Percentiles rank a stretch among this genome's conserved stretches.
Evolutionary conservation across 345 rosid species (phyloP).

Genomic region (Durio zibethinus): DNA sequence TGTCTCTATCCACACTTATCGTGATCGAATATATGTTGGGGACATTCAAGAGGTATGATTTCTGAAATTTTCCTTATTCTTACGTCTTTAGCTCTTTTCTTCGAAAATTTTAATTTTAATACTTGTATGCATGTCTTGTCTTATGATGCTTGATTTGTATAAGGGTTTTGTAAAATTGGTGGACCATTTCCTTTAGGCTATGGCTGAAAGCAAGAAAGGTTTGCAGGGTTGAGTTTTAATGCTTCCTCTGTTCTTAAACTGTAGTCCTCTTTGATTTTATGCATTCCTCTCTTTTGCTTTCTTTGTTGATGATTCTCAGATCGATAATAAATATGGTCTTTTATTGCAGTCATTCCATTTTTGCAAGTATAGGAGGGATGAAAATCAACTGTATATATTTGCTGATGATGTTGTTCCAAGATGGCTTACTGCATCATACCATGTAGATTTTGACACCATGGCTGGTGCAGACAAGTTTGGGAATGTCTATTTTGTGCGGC

Average conservation of each 20-base stretch:
- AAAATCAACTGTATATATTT: constrained; percentile 90
- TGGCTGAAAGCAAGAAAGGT: neutral
- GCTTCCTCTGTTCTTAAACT: neutral
- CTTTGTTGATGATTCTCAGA: neutral
- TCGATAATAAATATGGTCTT: neutral
- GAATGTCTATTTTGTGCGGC: constrained; percentile 74
- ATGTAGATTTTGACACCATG: constrained; percentile 91
- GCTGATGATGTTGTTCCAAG: constrained; percentile 95
- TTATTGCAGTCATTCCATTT: constrained; percentile 88
- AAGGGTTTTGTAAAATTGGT: neutral
- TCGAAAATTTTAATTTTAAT: neutral
- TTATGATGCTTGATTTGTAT: neutral
- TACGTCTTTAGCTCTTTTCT: neutral
- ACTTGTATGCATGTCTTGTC: neutral
- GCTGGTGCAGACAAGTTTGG: constrained; percentile 99
- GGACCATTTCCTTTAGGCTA: neutral
- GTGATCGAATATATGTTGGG: constrained; percentile 91
- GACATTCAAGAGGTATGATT: constrained; percentile 88
- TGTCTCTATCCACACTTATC: constrained; percentile 71
- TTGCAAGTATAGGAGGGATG: constrained; percentile 98
- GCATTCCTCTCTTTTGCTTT: neutral
- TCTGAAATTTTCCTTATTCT: neutral
- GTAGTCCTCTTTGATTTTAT: neutral
- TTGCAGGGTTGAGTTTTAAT: neutral
- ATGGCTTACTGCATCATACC: constrained; percentile 92